These are phyloP conservation scores for Schwanniomyces sp. DNA, from an alignment of 805 yeast genomes.

Conservation along the genomic window DNA sequence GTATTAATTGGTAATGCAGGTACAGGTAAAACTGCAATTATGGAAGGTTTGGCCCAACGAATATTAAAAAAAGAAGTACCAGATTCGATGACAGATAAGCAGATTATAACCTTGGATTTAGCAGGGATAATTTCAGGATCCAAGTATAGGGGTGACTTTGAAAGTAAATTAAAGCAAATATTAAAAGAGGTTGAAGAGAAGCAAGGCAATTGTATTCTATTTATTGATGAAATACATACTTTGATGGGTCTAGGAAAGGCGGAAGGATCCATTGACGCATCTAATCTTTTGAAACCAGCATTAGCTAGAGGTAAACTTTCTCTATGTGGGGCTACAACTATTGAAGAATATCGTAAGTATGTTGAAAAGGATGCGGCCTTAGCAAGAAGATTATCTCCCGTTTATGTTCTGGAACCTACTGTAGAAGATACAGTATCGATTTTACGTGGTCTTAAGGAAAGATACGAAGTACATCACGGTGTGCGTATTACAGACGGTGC, in stretches of 20 bases:
- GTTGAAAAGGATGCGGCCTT: slow-evolving; percentile 96
- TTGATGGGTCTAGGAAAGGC: slow-evolving; percentile 88
- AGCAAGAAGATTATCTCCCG: slow-evolving; percentile 92
- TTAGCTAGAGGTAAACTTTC: slow-evolving; percentile 89
- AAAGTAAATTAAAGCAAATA: slow-evolving; percentile 79
- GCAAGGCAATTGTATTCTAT: slow-evolving; percentile 72
- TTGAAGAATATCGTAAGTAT: slow-evolving; percentile 88
- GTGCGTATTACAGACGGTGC: slow-evolving; percentile 93
- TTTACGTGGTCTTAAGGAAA: slow-evolving; percentile 88
- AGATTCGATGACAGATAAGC: slow-evolving; percentile 85
- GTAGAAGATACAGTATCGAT: slow-evolving; percentile 91
- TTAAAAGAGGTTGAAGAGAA: slow-evolving; percentile 81
- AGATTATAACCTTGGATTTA: slow-evolving; percentile 79
- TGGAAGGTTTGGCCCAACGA: slow-evolving; percentile 96
- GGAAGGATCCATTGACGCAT: slow-evolving; percentile 95
- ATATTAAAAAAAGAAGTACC: slow-evolving; percentile 92
- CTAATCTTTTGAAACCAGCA: slow-evolving; percentile 89
- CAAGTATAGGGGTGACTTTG: slow-evolving; percentile 94
- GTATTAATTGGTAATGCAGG: slow-evolving; percentile 96
- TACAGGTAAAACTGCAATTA: slow-evolving; percentile 95
- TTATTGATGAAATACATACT: slow-evolving; percentile 89
- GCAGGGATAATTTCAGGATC: slow-evolving; percentile 94
- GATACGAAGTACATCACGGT: slow-evolving; percentile 97
- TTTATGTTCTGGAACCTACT: slow-evolving; percentile 80
- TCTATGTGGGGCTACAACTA: slow-evolving; percentile 95